Base-by-base conservation (phyloP, 2,329 filamentous ascomycete genomes). In the Aspergillus puulaauensis region DNA sequence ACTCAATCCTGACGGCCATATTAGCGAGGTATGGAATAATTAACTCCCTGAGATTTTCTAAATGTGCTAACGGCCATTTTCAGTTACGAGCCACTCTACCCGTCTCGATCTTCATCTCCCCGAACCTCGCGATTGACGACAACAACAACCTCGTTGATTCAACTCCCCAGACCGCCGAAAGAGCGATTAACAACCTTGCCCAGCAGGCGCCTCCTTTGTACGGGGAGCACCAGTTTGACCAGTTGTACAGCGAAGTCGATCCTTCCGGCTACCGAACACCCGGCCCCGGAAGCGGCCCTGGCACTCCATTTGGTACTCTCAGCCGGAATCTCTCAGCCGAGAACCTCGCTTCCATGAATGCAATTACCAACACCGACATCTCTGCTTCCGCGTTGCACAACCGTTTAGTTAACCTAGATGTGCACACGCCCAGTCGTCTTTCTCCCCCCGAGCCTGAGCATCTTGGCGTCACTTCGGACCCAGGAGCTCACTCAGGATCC, bases 51-150 rank as follows among this genome's bases (percentile, higher is more conserved):
- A 23, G 4, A 33, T 8, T 37, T 41, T 4, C 2, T 21, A 17
- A 27, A 24, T 37, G 3, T 39, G 37, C 61, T 68, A 57, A 69
- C 59, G 2, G 24, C 35, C 40, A 2, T 41, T 6, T 23, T 53
- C 47, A 90, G 86, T 85, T 97, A 52, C 89, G 93, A 52, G 93
- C 93, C 47, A 95, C 92, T 43, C 85, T 98, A 33, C 93, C 95
- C 1, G 85, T 98, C 15, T 91, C 91, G 54, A 88, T 99, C 40
- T 97, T 96, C 76, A 97, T 98, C 64, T 99, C 95, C 5, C 93
- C 95, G 0, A 95, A 95, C 69, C 86, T 96, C 67, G 89, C 91
- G 0, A 85, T 97, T 39, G 91, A 95, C 67, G 91, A 96, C 52
- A 85, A 93, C 59, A 95, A 96, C 66, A 88, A 90, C 66, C 82